A percentile compares a stretch with the other conserved stretches of the same genome.
Conservation (phyloP, 2,329 filamentous ascomycete genomes). For the Penicillium sp. region DNA sequence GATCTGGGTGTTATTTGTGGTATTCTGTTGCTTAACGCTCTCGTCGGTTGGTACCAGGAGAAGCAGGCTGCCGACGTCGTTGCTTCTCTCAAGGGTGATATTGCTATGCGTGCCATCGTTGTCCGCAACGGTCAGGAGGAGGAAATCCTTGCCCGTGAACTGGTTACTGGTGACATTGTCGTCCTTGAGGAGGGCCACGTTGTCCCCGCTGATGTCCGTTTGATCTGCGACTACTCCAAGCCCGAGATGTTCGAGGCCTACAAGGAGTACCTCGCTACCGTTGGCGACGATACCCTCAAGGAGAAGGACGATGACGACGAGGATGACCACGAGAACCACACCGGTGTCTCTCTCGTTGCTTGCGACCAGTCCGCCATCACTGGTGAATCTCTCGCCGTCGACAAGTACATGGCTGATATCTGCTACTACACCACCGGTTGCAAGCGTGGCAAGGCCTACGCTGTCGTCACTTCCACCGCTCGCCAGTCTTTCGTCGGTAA, state of each 20-base stretch:
- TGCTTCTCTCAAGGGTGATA: constrained; percentile 71
- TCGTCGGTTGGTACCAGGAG: constrained; percentile 77
- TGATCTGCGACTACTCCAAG: constrained; percentile 70
- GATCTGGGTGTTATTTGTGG: constrained; percentile 75
- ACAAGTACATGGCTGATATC: constrained; percentile 65
- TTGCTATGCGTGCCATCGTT: constrained; percentile 69
- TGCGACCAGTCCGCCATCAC: constrained; percentile 78
- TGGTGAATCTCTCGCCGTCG: constrained; percentile 68
- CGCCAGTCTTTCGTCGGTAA: constrained; percentile 73
- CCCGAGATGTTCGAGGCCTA: constrained; percentile 66
- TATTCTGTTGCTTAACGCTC: constrained; percentile 71
- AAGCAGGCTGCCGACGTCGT: constrained; percentile 77
- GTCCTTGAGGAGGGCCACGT: constrained; percentile 70
- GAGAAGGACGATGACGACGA: constrained; percentile 60
- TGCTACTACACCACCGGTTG: constrained; percentile 78
- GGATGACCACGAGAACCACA: constrained; percentile 57
- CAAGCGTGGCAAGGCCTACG: constrained; percentile 76
- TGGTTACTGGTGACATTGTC: constrained; percentile 73
- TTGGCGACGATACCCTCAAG: constrained; percentile 59
- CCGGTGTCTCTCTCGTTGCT: constrained; percentile 64
- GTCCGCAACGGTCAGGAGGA: constrained; percentile 66
- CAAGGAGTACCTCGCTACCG: constrained; percentile 61
- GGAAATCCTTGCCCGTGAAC: constrained; percentile 67
- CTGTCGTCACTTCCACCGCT: constrained; percentile 64
- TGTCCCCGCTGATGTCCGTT: constrained; percentile 65